Evolutionary conservation across 2,329 filamentous ascomycete species (phyloP).

Genomic region (Cladosporium colombiae): DNA sequence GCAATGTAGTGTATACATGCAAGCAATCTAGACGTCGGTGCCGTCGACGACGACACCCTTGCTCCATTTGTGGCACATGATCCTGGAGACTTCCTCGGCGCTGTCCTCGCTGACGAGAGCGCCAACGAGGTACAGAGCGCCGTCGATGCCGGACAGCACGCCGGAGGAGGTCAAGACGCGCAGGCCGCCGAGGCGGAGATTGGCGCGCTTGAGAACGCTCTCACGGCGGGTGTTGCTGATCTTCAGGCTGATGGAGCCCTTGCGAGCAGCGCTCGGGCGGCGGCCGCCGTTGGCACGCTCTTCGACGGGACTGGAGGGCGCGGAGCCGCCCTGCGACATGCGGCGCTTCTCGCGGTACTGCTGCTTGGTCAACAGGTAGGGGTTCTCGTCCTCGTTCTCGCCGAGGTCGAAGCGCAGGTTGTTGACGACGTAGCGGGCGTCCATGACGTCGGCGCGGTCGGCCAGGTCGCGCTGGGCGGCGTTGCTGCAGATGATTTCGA

Average conservation of each 20-base stretch:
- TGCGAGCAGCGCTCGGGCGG: slow-evolving; percentile 54
- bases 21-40: slow-evolving; percentile 70
- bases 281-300: slow-evolving; percentile 36
- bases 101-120: slow-evolving; percentile 76
- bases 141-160: slow-evolving; percentile 78
- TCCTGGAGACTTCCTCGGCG: slow-evolving; percentile 71
- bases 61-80: slow-evolving; percentile 81
- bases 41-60: slow-evolving; percentile 84
- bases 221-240: slow-evolving; percentile 73
- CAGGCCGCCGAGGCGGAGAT: slow-evolving; percentile 68
- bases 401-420: slow-evolving; percentile 82
- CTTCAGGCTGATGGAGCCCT: slow-evolving; percentile 82
- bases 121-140: slow-evolving; percentile 79
- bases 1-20: background rate
- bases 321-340: slow-evolving; percentile 44
- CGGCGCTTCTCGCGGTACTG: slow-evolving; percentile 51
- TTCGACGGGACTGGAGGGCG: slow-evolving; percentile 34
- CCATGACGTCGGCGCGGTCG: slow-evolving; percentile 79
- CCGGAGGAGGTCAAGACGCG: slow-evolving; percentile 80
- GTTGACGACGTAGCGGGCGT: slow-evolving; percentile 86
- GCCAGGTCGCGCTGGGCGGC: slow-evolving; percentile 68
- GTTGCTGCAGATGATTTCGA: slow-evolving; percentile 80
- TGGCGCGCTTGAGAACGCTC: slow-evolving; percentile 75
- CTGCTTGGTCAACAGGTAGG: slow-evolving; percentile 76
- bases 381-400: slow-evolving; percentile 78